A percentile compares a stretch with the other conserved stretches of the same genome.
These are phyloP conservation scores for Hevea brasiliensis DNA, from an alignment of 345 rosid genomes.

Conservation along the genomic window DNA sequence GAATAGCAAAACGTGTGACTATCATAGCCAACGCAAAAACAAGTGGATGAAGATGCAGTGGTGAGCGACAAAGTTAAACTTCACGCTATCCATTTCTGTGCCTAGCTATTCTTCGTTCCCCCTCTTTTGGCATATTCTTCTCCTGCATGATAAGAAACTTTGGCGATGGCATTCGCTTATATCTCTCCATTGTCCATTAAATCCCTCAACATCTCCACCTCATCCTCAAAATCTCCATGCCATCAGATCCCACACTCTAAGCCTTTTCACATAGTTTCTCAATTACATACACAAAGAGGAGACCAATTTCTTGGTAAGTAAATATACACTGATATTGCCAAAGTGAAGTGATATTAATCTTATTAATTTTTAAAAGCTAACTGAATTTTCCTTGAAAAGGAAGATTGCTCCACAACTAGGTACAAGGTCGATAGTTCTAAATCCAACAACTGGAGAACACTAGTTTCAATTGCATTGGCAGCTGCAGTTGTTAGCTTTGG, in stretches of 20 bases:
- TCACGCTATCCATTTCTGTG: not conserved
- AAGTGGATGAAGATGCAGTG: conserved; percentile 12
- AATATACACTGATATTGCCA: not conserved
- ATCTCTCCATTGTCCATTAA: conserved; percentile 34
- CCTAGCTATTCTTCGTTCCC: no score
- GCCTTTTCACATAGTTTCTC: conserved; percentile 30
- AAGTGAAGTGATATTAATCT: not conserved
- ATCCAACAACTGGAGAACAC: conserved; percentile 47
- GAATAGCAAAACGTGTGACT: conserved; percentile 6
- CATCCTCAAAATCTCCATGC: no score
- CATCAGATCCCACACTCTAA: conserved; percentile 10
- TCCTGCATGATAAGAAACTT: not conserved
- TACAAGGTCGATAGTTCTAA: conserved; percentile 24
- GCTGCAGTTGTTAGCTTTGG: conserved; percentile 57
- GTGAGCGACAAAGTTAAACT: no score
- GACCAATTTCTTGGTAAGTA: conserved; percentile 27
- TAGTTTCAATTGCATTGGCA: conserved; percentile 65
- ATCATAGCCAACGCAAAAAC: conserved; percentile 11
- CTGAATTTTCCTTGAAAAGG: conserved; percentile 40
- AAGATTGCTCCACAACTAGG: conserved; percentile 38
- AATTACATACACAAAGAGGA: conserved; percentile 21
- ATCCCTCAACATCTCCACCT: no score
- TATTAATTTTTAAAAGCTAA: conserved; percentile 22
- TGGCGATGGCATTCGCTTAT: conserved; percentile 41
- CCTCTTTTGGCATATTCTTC: not conserved